phyloP scores from a whole-genome alignment of 495 filamentous ascomycete genomes.

The Pseudevernia furfuracea region DNA sequence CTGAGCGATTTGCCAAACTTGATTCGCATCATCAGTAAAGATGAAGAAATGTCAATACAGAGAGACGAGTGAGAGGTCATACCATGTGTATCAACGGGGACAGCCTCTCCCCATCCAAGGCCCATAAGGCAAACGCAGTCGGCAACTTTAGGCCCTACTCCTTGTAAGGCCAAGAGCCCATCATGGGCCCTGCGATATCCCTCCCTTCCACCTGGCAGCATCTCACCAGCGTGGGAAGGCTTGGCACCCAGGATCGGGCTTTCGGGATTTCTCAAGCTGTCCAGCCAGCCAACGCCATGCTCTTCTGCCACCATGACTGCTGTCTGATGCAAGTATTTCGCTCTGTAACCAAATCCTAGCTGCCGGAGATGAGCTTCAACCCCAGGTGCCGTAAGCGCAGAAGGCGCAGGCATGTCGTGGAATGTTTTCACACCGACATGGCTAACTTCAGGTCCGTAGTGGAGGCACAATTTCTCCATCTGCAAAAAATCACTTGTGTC shows the following conservation, averaged over 20 bases:
- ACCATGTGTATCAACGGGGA: constrained; percentile 94
- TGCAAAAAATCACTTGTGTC: constrained; percentile 3
- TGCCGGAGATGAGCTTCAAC: constrained; percentile 72
- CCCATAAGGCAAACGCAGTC: constrained; percentile 98
- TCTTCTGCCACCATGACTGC: constrained; percentile 64
- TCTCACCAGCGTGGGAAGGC: constrained; percentile 39
- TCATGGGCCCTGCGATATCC: constrained; percentile 80
- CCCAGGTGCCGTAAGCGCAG: constrained; percentile 55
- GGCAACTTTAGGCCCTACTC: constrained; percentile 92
- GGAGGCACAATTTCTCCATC: constrained; percentile 76
- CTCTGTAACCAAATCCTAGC: constrained; percentile 90
- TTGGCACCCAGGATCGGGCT: constrained; percentile 50
- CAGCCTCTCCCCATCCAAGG: constrained; percentile 89
- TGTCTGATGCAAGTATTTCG: constrained; percentile 82
- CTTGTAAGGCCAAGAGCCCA: constrained; percentile 65
- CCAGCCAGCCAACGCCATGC: constrained; percentile 65
- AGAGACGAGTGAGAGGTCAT: not conserved
- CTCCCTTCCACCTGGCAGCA: constrained; percentile 49
- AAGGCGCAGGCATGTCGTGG: constrained; percentile 78
- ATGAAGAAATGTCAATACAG: constrained; percentile 3
- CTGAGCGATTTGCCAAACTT: constrained; percentile 95
- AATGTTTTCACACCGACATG: constrained; percentile 62
- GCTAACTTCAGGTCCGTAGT: constrained; percentile 74
- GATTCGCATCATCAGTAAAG: constrained; percentile 16
- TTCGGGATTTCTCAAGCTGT: constrained; percentile 67